These are phyloP conservation scores for Cladosporium colombiae DNA, from an alignment of 2,329 filamentous ascomycete genomes.

Conservation along the genomic window DNA sequence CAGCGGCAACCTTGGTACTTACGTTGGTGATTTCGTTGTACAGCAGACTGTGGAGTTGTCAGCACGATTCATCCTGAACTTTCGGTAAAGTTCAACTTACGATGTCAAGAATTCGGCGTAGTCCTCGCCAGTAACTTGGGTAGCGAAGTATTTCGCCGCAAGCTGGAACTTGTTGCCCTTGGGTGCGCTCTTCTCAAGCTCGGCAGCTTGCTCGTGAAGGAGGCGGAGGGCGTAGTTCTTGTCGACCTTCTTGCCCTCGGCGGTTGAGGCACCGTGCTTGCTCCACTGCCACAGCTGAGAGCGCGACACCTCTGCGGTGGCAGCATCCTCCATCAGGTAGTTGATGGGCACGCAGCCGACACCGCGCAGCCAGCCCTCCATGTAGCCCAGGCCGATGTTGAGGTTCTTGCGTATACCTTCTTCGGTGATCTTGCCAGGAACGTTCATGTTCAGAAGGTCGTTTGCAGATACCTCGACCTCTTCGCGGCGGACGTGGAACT, in stretches of 20 bases:
- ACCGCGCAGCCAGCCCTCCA: conserved; percentile 97
- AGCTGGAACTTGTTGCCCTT: conserved; percentile 91
- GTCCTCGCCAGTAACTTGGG: conserved; percentile 93
- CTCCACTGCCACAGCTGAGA: conserved; percentile 98
- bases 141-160: conserved; percentile 87
- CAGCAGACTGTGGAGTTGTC: conserved; percentile 60
- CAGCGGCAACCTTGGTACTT: conserved; percentile 60
- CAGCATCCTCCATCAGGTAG: conserved; percentile 97
- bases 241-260: conserved; percentile 88
- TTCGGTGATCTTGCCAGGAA: conserved; percentile 88
- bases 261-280: conserved; percentile 69
- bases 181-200: conserved; percentile 70
- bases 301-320: conserved; percentile 92
- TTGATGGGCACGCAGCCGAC: conserved; percentile 97
- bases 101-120: conserved; percentile 94
- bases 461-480: conserved; percentile 84
- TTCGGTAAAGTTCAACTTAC: conserved; percentile 52
- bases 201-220: conserved; percentile 80
- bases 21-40: conserved; percentile 86
- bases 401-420: conserved; percentile 96
- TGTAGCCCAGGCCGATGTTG: conserved; percentile 94
- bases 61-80: conserved; percentile 27
- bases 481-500: conserved; percentile 86
- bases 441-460: conserved; percentile 97
- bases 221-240: conserved; percentile 87